These are phyloP conservation scores for Aspergillus carbonarius DNA, from an alignment of 2,329 filamentous ascomycete species.

Conservation along the genomic window DNA sequence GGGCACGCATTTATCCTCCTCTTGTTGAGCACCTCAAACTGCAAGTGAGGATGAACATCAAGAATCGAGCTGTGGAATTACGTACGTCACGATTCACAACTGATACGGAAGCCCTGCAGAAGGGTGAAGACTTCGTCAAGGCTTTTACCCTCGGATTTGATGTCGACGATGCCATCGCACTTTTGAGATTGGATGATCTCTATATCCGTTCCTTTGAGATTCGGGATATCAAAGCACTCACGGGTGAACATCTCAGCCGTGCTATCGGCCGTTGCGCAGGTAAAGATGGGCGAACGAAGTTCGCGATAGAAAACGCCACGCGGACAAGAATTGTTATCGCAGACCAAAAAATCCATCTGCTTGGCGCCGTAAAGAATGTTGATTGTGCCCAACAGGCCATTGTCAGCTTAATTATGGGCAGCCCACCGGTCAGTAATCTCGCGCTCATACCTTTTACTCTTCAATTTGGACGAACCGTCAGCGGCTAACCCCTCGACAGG, in stretches of 20 bases:
- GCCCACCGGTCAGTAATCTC: slow-evolving; percentile 55
- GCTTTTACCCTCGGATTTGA: slow-evolving; percentile 94
- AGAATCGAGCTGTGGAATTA: slow-evolving; percentile 81
- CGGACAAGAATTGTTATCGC: slow-evolving; percentile 86
- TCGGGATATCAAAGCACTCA: slow-evolving; percentile 90
- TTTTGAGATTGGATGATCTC: slow-evolving; percentile 77
- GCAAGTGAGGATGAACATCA: slow-evolving; percentile 92
- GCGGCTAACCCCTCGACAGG: slow-evolving; percentile 31
- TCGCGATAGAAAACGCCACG: slow-evolving; percentile 91
- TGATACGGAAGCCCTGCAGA: slow-evolving; percentile 83
- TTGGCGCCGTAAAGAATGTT: slow-evolving; percentile 97
- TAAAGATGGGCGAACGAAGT: slow-evolving; percentile 70
- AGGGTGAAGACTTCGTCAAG: slow-evolving; percentile 91
- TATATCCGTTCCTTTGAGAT: slow-evolving; percentile 90
- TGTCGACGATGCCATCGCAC: slow-evolving; percentile 88
- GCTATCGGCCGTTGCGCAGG: slow-evolving; percentile 88
- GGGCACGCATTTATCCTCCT: slow-evolving; percentile 84
- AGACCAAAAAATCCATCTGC: slow-evolving; percentile 85
- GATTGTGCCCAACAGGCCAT: slow-evolving; percentile 74
- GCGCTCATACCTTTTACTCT: neutral
- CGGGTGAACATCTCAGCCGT: slow-evolving; percentile 77
- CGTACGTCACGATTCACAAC: slow-evolving; percentile 77
- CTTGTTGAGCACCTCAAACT: slow-evolving; percentile 93
- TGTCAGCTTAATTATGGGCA: slow-evolving; percentile 63
- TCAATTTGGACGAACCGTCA: neutral